Evolutionary conservation across 129 eudicot genomes (phyloP).

Genomic region (Centella asiatica): DNA sequence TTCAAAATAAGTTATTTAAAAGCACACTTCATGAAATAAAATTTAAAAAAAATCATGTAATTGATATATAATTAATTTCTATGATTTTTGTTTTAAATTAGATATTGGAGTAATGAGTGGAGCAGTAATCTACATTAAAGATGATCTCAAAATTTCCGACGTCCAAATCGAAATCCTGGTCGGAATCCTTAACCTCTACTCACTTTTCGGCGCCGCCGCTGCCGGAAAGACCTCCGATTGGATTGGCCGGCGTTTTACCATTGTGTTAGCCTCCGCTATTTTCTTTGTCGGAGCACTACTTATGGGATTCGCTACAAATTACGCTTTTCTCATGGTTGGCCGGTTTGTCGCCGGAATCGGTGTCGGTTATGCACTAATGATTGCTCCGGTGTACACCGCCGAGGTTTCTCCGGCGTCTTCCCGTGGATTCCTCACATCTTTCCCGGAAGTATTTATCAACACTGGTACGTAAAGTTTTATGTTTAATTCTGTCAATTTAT

Average conservation of each 20-base stretch:
- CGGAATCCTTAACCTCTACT: slow-evolving; percentile 46
- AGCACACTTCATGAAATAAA: too few species aligned
- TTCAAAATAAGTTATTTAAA: too few species aligned
- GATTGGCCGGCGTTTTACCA: slow-evolving; percentile 51
- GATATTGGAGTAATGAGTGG: slow-evolving; percentile 72
- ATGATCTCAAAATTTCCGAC: slow-evolving; percentile 28
- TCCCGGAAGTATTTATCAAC: slow-evolving; percentile 54
- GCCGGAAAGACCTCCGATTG: slow-evolving; percentile 54
- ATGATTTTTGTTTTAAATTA: slow-evolving; percentile 1
- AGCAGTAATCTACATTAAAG: slow-evolving; percentile 35
- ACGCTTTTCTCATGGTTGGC: slow-evolving; percentile 53
- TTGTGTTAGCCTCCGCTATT: slow-evolving; percentile 38
- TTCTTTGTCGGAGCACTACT: slow-evolving; percentile 48
- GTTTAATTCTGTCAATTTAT: not conserved
- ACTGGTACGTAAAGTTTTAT: slow-evolving; percentile 19
- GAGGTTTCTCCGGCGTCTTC: slow-evolving; percentile 52
- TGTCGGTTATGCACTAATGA: slow-evolving; percentile 53
- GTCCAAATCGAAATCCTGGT: slow-evolving; percentile 28
- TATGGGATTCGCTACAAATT: slow-evolving; percentile 54
- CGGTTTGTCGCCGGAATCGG: slow-evolving; percentile 56
- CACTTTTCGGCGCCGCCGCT: slow-evolving; percentile 37
- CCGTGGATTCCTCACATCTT: slow-evolving; percentile 56
- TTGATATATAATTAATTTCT: not conserved
- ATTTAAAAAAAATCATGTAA: too few species aligned
- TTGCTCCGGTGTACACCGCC: slow-evolving; percentile 57